Evolutionary conservation across 2,329 filamentous ascomycete genomes (phyloP), one percentile per base, ranked within the genome.

Genomic region (Cercospora berteroae): DNA sequence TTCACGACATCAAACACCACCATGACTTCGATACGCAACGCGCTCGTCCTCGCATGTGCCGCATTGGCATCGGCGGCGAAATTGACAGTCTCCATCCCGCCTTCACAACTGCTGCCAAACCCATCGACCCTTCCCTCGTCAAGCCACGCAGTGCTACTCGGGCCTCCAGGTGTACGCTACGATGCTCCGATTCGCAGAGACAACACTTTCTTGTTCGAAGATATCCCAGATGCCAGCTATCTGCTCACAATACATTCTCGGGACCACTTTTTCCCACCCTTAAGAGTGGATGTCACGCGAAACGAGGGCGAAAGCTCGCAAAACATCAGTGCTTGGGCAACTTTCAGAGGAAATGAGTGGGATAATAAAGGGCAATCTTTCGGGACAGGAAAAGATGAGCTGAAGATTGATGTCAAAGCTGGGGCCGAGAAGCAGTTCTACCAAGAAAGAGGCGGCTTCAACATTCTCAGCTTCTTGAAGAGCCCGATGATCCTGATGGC

Each of bases 401-500:
- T 84, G 56, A 81, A 82, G 27, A 83, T 94, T 20, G 86, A 91
- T 69, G 84, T 90, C 4, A 85, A 85, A 75, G 83, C 87, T 1
- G 65, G 90, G 50, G 88, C 83, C 5, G 77, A 76, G 64, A 95
- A 93, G 85, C 84, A 86, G 12, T 97, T 91, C 80, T 97, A 92
- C 73, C 83, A 91, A 74, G 88, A 92, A 78, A 85, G 93, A 75
- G 84, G 86, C 67, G 88, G 87, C 72, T 97, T 79, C 71, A 77
- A 72, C 58, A 25, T 94, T n/a, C 76, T 97, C 66, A 87, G 87
- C 67, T 89, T 97, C 65, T 84, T 97, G 74, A 95, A 95, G 83
- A 97, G 92, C 77, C 95, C 95, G 3, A 98, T 98, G 93, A 97
- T 98, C 71, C 85, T 99, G 68, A 90, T 99, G 83, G 93, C 90